A percentile compares a stretch with the other conserved stretches of the same genome.
Conservation (phyloP, 2,329 filamentous ascomycete genomes). For the Tolypocladium inflatum region DNA sequence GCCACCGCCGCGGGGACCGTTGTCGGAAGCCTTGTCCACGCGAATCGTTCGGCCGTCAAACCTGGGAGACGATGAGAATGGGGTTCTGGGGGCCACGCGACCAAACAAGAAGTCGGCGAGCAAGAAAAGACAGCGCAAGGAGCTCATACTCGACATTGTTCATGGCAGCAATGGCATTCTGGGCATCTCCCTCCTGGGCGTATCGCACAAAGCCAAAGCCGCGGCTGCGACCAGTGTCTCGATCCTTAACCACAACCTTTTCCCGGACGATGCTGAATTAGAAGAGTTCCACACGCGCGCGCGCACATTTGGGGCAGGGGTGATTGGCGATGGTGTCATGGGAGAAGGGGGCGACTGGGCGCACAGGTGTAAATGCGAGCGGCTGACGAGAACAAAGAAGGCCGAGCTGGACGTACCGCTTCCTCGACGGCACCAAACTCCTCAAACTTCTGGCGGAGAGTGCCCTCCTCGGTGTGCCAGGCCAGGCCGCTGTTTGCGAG, state of each 20-base stretch:
- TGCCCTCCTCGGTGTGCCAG: conserved; percentile 92
- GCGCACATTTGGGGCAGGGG: not conserved
- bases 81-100: not conserved
- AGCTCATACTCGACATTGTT: conserved; percentile 77
- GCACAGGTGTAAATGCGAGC: not conserved
- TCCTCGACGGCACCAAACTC: conserved; percentile 87
- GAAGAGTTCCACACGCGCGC: conserved; percentile 8
- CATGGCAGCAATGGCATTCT: conserved; percentile 68
- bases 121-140: conserved; percentile 11
- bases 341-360: not conserved
- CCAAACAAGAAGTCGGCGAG: not conserved
- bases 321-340: not conserved
- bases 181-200: conserved; percentile 63
- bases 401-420: conserved; percentile 59
- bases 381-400: conserved; percentile 1
- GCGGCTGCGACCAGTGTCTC: conserved; percentile 90
- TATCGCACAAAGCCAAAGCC: conserved; percentile 97
- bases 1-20: conserved; percentile 48
- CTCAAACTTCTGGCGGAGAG: conserved; percentile 83
- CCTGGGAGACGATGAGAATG: conserved; percentile 32
- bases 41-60: conserved; percentile 93
- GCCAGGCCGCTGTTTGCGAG: conserved; percentile 66
- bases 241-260: conserved; percentile 95
- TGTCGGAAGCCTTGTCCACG: conserved; percentile 90
- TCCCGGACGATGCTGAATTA: conserved; percentile 7